A percentile compares a stretch with the other conserved stretches of the same genome.
phyloP scores from a whole-genome alignment of 441 rosid species.

The Pelargonium exstipulatum region DNA sequence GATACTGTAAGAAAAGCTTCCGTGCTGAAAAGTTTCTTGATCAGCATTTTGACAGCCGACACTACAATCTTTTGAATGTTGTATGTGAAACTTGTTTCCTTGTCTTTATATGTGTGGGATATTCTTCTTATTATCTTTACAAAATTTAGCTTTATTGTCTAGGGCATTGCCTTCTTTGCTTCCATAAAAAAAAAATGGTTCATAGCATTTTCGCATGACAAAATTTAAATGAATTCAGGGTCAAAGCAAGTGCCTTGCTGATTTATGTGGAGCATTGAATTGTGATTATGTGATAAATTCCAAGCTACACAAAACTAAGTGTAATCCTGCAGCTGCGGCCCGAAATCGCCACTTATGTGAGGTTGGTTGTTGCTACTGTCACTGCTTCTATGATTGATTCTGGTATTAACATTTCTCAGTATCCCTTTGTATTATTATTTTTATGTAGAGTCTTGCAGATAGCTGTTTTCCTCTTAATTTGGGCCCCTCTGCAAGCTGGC shows the following conservation, averaged over 20 bases:
- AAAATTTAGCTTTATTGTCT: not conserved
- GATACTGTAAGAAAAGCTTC: conserved; percentile 91
- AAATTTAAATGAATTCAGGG: conserved; percentile 45
- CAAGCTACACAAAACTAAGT: conserved; percentile 56
- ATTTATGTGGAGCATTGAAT: conserved; percentile 90
- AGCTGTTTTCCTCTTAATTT: conserved; percentile 77
- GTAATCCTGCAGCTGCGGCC: conserved; percentile 86
- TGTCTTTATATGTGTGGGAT: conserved; percentile 15
- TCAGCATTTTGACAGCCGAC: conserved; percentile 74
- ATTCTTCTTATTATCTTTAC: not conserved
- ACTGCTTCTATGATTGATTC: conserved; percentile 12
- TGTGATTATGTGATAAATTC: conserved; percentile 69
- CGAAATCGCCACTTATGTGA: conserved; percentile 86
- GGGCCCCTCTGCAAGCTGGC: conserved; percentile 71
- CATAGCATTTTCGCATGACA: conserved; percentile 14
- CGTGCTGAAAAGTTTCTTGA: conserved; percentile 78
- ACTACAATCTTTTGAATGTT: conserved; percentile 65
- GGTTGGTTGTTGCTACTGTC: conserved; percentile 38
- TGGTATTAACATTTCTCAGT: conserved; percentile 5
- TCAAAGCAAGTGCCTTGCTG: conserved; percentile 77
- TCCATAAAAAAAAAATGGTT: conserved; percentile 5
- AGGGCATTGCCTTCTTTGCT: not conserved
- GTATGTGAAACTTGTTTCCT: conserved; percentile 45
- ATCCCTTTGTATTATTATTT: conserved; percentile 15
- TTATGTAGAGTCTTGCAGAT: conserved; percentile 76